Percentiles rank a stretch among this genome's conserved stretches.
Conservation (phyloP, 164 flowering plant genomes). For the Vitis cinerea region DNA sequence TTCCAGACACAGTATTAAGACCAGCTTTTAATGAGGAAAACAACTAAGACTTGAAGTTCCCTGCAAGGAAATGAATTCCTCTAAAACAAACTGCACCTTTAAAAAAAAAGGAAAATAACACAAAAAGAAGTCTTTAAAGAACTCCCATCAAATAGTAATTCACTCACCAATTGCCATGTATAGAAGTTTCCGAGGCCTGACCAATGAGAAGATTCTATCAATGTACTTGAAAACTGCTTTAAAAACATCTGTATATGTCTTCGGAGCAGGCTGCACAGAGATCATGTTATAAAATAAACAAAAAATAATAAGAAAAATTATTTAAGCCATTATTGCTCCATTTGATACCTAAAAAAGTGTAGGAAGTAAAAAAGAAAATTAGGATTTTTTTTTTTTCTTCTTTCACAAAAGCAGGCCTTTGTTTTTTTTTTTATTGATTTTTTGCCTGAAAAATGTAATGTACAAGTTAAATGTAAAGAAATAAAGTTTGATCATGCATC, state of each 20-base stretch:
- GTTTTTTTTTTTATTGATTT: too few relatives aligned
- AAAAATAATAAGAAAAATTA: neutral
- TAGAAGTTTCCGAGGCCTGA: slow-evolving; percentile 50
- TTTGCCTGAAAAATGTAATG: too few relatives aligned
- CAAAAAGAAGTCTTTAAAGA: neutral
- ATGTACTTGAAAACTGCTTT: slow-evolving; percentile 39
- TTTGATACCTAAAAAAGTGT: neutral
- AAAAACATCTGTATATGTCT: slow-evolving; percentile 45
- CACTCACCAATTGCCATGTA: slow-evolving; percentile 55
- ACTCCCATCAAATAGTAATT: neutral
- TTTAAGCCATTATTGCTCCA: neutral
- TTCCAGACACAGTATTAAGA: too few relatives aligned
- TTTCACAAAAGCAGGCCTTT: neutral
- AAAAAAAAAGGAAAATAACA: too few relatives aligned
- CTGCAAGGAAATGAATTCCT: too few relatives aligned
- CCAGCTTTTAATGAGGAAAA: too few relatives aligned
- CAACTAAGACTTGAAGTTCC: too few relatives aligned
- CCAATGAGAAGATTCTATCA: slow-evolving; percentile 36
- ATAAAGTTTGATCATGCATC: too few relatives aligned
- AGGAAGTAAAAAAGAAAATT: neutral
- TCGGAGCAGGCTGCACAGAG: slow-evolving; percentile 25
- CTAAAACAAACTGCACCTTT: too few relatives aligned
- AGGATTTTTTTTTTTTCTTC: neutral
- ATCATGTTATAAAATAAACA: neutral
- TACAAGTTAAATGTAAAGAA: too few relatives aligned